Evolutionary conservation across 2,329 filamentous ascomycete genomes (phyloP), one percentile per base, ranked within the genome.

Genomic region (Pyricularia pennisetigena): DNA sequence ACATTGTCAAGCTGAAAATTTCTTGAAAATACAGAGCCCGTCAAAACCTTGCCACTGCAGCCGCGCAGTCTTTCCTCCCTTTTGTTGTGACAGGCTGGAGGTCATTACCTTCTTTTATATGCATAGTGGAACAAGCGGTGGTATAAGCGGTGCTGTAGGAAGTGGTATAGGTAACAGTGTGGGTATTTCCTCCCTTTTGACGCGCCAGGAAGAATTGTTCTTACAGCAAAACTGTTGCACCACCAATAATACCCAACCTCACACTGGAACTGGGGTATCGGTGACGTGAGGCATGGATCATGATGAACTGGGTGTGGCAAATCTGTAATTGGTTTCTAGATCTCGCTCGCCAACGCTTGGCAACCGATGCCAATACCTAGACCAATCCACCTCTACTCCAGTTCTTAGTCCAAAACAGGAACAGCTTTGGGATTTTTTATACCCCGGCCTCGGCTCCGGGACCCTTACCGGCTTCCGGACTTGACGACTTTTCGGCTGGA

Each of bases 281-380:
- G 41, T 54, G 20, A 54, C 41, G 41, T 8, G 2, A 54, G 41
- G 41, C 41, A 54, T n/a, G 20, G 41, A n/a, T 54, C 7, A n/a
- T 35, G 41, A 20, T n/a, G 41, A 54, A 20, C 41, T 54, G 20
- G 7, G 41, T 54, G 20, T n/a, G 41, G 41, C 32, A 35, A 35
- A 35, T 54, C 41, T n/a, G 1, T 16, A 35, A 54, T 54, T 54
- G 41, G 41, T 54, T 54, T 20, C 57, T 35, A 49, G 64, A 66
- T 35, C 26, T 28, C 49, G 10, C 64, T 20, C 64, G 35, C 64
- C 64, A 66, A 66, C 64, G 64, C 64, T 66, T 66, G 64, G 64
- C 64, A 28, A 24, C 29, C 35, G 64, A 49, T 49, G 64, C 30
- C 57, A 61, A 61, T 23, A 26, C 41, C 16, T 54, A 16, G 41